Evolutionary conservation across 768 basidiomycete species (phyloP), one percentile per base, ranked within the genome.

Genomic region (Rubroboletus pulcherrimus): DNA sequence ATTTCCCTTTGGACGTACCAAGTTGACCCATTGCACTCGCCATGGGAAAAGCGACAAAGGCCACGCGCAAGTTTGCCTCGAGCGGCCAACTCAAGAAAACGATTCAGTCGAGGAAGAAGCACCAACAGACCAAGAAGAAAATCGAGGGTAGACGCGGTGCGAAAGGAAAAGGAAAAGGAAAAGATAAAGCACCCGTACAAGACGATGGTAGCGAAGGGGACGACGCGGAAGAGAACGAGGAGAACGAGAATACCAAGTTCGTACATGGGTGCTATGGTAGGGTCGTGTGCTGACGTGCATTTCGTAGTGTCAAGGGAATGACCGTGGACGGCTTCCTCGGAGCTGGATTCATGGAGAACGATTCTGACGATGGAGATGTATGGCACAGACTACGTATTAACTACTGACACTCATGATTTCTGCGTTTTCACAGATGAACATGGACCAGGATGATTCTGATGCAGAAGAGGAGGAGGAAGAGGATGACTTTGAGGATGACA

Each of bases 41-140:
- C 33, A 81, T 83, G 82, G 80, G 73, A 26, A 92, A 89, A 62
- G 82, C 85, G 19, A 74, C 82, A 38, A 69, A 69, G 53, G 83
- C 91, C 0, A 88, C 89, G 11, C 85, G 87, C 67, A 93, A 95
- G 74, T 95, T 95, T 63, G 89, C 87, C 9, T 78, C 90, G 4
- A 92, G 89, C 55, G 95, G 95, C 1, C 86, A 89, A 66, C 83
- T 98, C 51, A 91, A 92, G 66, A 88, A 91, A 61, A 83, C 85
- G 19, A 97, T 98, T 49, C 80, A 91, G 63, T 81, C 85, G 6
- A 79, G 95, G n/a, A 82, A 86, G 55, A 90, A 92, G 63, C 83
- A 87, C 63, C 87, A 93, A 65, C 81, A 91, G 65, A 75, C 83
- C 58, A 81, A 83, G 64, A 89, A 87, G 72, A 86, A 86, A 70